These are phyloP conservation scores for Chlorella vulgaris DNA, from an alignment of 139 green algal species.

Conservation along the genomic window DNA sequence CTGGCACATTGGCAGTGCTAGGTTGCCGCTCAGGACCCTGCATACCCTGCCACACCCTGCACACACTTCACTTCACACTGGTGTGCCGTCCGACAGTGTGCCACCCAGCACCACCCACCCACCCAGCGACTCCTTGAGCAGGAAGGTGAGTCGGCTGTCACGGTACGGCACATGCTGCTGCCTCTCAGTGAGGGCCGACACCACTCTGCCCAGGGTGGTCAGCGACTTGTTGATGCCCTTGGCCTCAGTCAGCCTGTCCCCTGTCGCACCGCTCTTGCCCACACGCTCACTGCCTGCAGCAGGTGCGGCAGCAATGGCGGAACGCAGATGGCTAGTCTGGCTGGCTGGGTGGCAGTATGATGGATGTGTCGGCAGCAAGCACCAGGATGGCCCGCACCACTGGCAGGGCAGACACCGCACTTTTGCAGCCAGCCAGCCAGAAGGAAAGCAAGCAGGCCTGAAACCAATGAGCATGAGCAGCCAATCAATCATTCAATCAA, in stretches of 20 bases:
- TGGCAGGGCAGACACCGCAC: too few relatives aligned
- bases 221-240: constrained; percentile 96
- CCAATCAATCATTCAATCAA: neutral
- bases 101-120: neutral
- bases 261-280: constrained; percentile 65
- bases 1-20: too few relatives aligned
- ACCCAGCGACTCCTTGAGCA: constrained; percentile 88
- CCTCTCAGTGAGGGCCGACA: constrained; percentile 80
- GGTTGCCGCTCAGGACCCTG: neutral
- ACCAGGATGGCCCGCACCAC: too few relatives aligned
- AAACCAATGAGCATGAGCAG: neutral
- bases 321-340: neutral
- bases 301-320: too few relatives aligned
- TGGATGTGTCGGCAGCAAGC: too few relatives aligned
- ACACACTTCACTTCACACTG: too few relatives aligned
- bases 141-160: constrained; percentile 95
- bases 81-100: too few relatives aligned
- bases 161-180: constrained; percentile 92
- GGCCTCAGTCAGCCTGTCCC: constrained; percentile 92
- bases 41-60: too few relatives aligned
- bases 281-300: constrained; percentile 82
- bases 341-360: neutral
- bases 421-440: too few relatives aligned
- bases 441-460: too few relatives aligned
- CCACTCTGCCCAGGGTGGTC: constrained; percentile 90